phyloP scores from a whole-genome alignment of 2,329 filamentous ascomycete species.

The Ascochyta pisi region DNA sequence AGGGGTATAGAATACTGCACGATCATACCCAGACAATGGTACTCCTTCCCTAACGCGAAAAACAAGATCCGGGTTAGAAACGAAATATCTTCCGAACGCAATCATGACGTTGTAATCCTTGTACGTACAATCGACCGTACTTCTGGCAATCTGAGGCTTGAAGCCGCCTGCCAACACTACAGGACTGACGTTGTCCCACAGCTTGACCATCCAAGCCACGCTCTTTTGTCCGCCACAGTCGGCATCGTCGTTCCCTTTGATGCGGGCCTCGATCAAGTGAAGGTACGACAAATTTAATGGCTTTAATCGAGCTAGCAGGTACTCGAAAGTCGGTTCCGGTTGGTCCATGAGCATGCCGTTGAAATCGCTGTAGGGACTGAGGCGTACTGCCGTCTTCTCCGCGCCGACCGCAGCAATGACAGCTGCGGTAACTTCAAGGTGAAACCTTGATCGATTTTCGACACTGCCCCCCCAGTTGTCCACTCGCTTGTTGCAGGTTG shows the following conservation, averaged over 20 bases:
- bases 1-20: conserved; percentile 26
- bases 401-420: conserved; percentile 59
- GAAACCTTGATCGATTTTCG: conserved; percentile 59
- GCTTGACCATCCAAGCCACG: conserved; percentile 21
- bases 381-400: conserved; percentile 62
- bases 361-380: conserved; percentile 67
- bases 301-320: not conserved
- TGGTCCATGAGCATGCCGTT: conserved; percentile 69
- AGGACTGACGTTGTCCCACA: conserved; percentile 24
- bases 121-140: conserved; percentile 47
- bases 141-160: conserved; percentile 40
- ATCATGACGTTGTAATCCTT: conserved; percentile 38
- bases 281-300: not conserved
- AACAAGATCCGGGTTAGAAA: conserved; percentile 55
- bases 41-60: conserved; percentile 52
- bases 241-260: conserved; percentile 22
- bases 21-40: conserved; percentile 50
- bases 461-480: conserved; percentile 57
- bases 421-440: conserved; percentile 59
- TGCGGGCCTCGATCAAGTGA: conserved; percentile 8
- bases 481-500: conserved; percentile 59
- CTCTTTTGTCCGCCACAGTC: conserved; percentile 21
- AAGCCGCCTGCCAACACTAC: conserved; percentile 52
- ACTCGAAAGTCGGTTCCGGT: conserved; percentile 59
- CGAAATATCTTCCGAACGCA: conserved; percentile 55